Evolutionary conservation across 345 rosid species (phyloP), one percentile per base, ranked within the genome.

Genomic region (Citrus unshiu): DNA sequence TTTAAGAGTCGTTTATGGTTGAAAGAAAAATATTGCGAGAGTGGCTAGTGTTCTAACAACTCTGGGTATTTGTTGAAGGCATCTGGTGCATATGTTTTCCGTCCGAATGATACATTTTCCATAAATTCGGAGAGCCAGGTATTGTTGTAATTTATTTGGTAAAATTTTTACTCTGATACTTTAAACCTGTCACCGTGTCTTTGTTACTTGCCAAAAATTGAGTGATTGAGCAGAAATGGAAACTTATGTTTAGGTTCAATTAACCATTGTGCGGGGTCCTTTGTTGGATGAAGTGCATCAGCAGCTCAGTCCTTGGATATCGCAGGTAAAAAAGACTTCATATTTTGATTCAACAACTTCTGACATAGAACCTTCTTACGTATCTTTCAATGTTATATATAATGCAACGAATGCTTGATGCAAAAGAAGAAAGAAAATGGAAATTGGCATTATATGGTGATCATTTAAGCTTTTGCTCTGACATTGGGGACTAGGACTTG

Each of bases 11-110:
- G 35, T 73, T 81, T 82, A 43, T 70, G 35, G 51, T 67, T 39
- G 70, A 71, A 32, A 37, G 59, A 54, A 57, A 65, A 40, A 40
- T 57, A 56, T 72, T 65, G 66, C 62, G 3, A 58, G 43, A n/a
- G 39, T 74, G 25, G 71, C 56, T 30, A 35, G 46, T 25, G 22
- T 51, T 60, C 10, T 54, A 39, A 72, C 34, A 60, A 60, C 65
- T 30, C 30, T 70, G 73, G 9, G 61, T 66, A 70, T 81, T 70
- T 82, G 18, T 69, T 84, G 83, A 80, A 95, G 98, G 98, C 98
- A 64, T 93, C 98, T 61, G 98, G 98, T 81, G 97, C 98, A 75
- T 95, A 95, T 76, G 91, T 95, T 67, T 95, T 95, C 81, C 98
- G 98, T 76, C 97, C 98, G 78, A 93, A 95, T 86, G 79, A 79